Percentiles rank a stretch among this genome's conserved stretches.
phyloP scores from a whole-genome alignment of 345 rosid genomes.

The Angophora floribunda region DNA sequence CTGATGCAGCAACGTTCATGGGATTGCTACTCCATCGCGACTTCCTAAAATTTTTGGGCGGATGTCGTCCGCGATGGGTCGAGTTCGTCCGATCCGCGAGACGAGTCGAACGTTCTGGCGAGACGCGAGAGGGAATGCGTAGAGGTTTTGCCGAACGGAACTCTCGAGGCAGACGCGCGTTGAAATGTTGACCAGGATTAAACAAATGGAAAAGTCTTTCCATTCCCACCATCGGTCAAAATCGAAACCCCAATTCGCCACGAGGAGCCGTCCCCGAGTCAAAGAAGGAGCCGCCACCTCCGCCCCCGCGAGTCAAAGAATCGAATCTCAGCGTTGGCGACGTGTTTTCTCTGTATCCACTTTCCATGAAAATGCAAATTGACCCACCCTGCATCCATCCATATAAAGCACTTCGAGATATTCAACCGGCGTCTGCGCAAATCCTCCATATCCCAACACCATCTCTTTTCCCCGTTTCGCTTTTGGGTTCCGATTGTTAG shows the following conservation, averaged over 20 bases:
- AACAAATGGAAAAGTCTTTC: neutral
- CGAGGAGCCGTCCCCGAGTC: neutral
- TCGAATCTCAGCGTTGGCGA: neutral
- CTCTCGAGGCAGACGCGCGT: neutral
- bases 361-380: slow-evolving; percentile 5
- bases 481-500: neutral
- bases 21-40: neutral
- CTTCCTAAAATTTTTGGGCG: neutral
- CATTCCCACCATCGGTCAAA: neutral
- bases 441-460: neutral
- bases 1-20: neutral
- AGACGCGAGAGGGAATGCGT: neutral
- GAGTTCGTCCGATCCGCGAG: neutral
- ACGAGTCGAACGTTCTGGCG: neutral
- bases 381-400: neutral
- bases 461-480: neutral
- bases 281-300: neutral
- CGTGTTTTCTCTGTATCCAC: neutral
- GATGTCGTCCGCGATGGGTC: too few species aligned
- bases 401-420: neutral
- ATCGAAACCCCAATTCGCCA: neutral
- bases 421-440: neutral
- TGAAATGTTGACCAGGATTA: neutral
- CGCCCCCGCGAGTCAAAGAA: neutral
- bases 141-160: neutral